phyloP scores from a whole-genome alignment of 148 eudicot species.

The Pouteria glomerata region DNA sequence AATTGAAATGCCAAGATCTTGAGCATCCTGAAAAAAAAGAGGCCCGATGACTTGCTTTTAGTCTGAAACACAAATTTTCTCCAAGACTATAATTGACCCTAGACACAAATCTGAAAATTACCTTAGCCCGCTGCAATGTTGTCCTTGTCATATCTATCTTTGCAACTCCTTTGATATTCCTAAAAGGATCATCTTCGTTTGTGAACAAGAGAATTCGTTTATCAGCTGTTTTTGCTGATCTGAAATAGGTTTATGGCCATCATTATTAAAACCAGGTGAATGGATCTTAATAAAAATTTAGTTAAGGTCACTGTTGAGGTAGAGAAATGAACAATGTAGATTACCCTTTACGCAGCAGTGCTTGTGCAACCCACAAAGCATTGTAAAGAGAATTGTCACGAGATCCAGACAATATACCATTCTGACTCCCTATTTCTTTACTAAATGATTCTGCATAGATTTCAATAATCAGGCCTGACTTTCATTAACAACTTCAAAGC shows the following conservation, averaged over 20 bases:
- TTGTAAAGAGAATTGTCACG: conserved; percentile 87
- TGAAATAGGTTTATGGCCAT: conserved; percentile 22
- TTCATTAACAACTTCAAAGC: not conserved
- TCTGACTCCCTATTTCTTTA: conserved; percentile 76
- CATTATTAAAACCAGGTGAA: not conserved
- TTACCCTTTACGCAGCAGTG: conserved; percentile 92
- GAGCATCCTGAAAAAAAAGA: conserved; percentile 78
- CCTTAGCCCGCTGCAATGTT: conserved; percentile 93
- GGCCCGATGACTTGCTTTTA: not conserved
- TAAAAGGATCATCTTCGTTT: conserved; percentile 97
- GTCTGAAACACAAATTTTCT: not conserved
- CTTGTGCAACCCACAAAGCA: conserved; percentile 97
- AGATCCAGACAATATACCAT: conserved; percentile 73
- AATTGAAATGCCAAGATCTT: conserved; percentile 89
- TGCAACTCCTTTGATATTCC: conserved; percentile 67
- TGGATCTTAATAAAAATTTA: not conserved
- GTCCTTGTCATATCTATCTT: conserved; percentile 90
- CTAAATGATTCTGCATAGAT: conserved; percentile 56
- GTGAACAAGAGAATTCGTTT: conserved; percentile 79
- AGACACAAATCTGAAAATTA: conserved; percentile 16
- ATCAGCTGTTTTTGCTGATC: conserved; percentile 81
- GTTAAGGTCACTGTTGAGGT: not conserved
- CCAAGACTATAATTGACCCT: conserved; percentile 1
- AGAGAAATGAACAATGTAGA: not conserved
- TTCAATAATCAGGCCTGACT: not conserved